Conservation (phyloP, 2,329 filamentous ascomycete species). For the Diaporthe longicolla region DNA sequence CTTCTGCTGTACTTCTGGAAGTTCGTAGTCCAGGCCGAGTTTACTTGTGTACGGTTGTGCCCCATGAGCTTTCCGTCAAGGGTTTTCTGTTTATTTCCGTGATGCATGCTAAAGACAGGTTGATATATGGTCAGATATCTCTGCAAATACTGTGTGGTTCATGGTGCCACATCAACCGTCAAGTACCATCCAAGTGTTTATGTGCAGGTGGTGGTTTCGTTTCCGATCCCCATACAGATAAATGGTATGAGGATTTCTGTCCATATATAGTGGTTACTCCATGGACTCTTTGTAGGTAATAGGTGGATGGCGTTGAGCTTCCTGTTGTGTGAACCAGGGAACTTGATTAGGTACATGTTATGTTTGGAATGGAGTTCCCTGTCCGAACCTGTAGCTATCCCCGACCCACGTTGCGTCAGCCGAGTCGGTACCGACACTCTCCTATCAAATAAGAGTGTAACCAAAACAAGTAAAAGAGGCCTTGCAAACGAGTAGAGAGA, state of each 20-base stretch:
- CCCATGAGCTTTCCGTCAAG: no score
- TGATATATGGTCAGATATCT: background rate
- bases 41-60: background rate
- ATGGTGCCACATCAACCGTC: background rate
- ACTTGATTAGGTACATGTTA: background rate
- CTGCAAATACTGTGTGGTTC: background rate
- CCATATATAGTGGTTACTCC: background rate
- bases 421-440: conserved; percentile 28
- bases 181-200: background rate
- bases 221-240: no score
- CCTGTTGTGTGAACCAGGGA: background rate
- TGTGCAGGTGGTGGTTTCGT: no score
- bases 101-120: background rate
- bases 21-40: background rate
- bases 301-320: background rate
- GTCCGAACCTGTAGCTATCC: conserved; percentile 29
- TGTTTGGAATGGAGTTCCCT: background rate
- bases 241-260: background rate
- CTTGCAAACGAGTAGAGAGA: conserved; percentile 22
- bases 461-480: conserved; percentile 8
- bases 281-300: background rate
- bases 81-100: background rate
- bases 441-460: background rate
- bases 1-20: background rate
- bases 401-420: background rate